Base-by-base conservation (phyloP, 257 asterid species). In the Cruciata laevipes region DNA sequence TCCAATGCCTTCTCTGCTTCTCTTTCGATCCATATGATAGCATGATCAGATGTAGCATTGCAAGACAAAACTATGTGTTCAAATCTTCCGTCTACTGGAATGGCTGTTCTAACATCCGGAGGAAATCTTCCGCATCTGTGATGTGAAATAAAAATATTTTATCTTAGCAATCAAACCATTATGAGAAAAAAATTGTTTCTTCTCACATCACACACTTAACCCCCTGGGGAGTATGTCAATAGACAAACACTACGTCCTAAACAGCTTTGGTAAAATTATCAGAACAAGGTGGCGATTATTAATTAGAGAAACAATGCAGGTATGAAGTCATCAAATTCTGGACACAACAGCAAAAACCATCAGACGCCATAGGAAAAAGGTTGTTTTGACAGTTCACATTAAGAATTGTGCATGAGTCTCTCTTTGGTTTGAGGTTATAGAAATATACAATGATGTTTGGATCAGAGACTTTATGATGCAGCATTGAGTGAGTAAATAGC, bases 31-130 rank as follows among this genome's bases (percentile, higher is more conserved):
- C 97, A 93, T 52, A 90, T 67, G 73, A 93, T 93, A 69, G 84
- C 96, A 76, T 93, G 99, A 82, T 93, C 99, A 44, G 99, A 84
- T 40, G 89, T 90, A 56, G 95, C 96, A 47, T 93, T 86, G 86
- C 96, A 82, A 31, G 99, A 90, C 75, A 93, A 74, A 40, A 93
- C 99, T 38, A 93, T 90, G 74, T 93, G 99, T 74, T 93, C 97
- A 27, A 93, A 93, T 77, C 99, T 88, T 74, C 95, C 99, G 60
- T 93, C 99, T 78, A 93, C 97, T 0, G 97, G 99, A 61, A 93
- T 93, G 58, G 97, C 96, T 53, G 99, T 93, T 82, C 96, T 84
- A 52, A 90, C 96, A 71, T 85, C 95, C 21, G 99, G 99, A 69
- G 99, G 97, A 67, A 60, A 90, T 81, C 97, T 90, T 72, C 97